These are phyloP conservation scores for Colletotrichum sp. DNA, from an alignment of 2,329 filamentous ascomycete genomes.

Conservation along the genomic window DNA sequence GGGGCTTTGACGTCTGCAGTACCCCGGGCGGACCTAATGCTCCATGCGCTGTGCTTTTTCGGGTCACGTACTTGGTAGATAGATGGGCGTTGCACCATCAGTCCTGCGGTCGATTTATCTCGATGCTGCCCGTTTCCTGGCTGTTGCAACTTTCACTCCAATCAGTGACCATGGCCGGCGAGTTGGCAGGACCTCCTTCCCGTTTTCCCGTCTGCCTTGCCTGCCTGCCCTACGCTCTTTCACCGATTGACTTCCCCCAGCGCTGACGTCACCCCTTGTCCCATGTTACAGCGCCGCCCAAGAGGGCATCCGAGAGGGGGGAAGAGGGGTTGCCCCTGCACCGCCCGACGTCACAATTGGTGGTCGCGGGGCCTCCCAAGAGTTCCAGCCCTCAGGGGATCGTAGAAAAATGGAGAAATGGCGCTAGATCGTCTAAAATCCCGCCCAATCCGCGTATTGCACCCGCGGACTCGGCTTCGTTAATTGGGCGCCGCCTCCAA, in stretches of 20 bases:
- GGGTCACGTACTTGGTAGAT: neutral
- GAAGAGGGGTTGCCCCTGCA: neutral
- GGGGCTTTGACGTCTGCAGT: constrained; percentile 2
- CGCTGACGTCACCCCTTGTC: constrained; percentile 13
- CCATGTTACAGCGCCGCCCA: neutral
- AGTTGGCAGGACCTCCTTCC: neutral
- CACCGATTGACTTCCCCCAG: neutral
- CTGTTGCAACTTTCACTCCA: neutral
- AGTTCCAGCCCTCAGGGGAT: neutral
- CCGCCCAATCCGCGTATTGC: constrained; percentile 10
- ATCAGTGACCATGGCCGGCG: neutral
- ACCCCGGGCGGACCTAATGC: constrained; percentile 8
- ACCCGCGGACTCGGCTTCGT: neutral
- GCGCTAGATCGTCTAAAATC: constrained; percentile 15
- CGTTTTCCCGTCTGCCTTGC: neutral
- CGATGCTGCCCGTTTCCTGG: neutral
- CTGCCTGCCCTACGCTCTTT: neutral
- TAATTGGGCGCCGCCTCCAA: constrained; percentile 1
- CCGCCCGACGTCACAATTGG: constrained; percentile 16
- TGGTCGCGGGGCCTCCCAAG: neutral
- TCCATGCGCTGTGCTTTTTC: neutral
- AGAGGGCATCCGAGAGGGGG: neutral
- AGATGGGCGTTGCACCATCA: neutral
- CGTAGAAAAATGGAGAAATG: neutral
- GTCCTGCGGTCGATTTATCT: neutral